Evolutionary conservation across 1,284 basidiomycete genomes (phyloP).

Genomic region (Paramarasmius palmivorus): DNA sequence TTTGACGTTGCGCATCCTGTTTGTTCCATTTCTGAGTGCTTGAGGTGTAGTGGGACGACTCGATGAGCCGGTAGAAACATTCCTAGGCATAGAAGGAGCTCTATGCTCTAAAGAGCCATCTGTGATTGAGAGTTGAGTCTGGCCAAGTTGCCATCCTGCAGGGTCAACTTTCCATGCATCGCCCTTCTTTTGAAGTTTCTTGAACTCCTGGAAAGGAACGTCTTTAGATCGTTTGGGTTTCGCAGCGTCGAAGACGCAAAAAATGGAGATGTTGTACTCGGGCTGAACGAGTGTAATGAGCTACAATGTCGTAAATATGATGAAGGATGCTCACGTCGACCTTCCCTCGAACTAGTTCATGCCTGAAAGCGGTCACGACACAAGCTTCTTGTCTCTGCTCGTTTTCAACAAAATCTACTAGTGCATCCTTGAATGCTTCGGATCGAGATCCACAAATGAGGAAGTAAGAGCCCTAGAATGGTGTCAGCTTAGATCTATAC

Average conservation of each 20-base stretch:
- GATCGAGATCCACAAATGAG: background rate
- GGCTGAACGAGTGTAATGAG: background rate
- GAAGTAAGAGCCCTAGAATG: slow-evolving; percentile 2
- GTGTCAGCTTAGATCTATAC: background rate
- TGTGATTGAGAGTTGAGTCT: slow-evolving; percentile 1
- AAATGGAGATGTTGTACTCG: slow-evolving; percentile 8
- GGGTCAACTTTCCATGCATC: slow-evolving; percentile 3
- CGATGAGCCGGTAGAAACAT: too few relatives aligned
- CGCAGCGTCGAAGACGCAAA: slow-evolving; percentile 5
- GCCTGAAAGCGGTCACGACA: slow-evolving; percentile 17
- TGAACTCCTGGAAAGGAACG: background rate
- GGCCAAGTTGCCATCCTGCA: slow-evolving; percentile 8
- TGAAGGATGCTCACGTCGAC: background rate
- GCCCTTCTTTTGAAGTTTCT: background rate
- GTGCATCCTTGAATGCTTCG: slow-evolving; percentile 15
- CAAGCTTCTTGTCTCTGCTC: slow-evolving; percentile 13
- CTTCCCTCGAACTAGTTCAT: slow-evolving; percentile 9
- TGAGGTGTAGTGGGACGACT: too few relatives aligned
- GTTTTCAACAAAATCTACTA: slow-evolving; percentile 8
- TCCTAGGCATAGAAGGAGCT: too few relatives aligned
- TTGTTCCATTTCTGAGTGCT: too few relatives aligned
- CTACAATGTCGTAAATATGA: background rate
- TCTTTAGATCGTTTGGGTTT: background rate
- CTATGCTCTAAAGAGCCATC: background rate
- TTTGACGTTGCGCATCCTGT: too few relatives aligned